Evolutionary conservation across 1,284 basidiomycete species (phyloP).

Genomic region (Gomphus bonarii): DNA sequence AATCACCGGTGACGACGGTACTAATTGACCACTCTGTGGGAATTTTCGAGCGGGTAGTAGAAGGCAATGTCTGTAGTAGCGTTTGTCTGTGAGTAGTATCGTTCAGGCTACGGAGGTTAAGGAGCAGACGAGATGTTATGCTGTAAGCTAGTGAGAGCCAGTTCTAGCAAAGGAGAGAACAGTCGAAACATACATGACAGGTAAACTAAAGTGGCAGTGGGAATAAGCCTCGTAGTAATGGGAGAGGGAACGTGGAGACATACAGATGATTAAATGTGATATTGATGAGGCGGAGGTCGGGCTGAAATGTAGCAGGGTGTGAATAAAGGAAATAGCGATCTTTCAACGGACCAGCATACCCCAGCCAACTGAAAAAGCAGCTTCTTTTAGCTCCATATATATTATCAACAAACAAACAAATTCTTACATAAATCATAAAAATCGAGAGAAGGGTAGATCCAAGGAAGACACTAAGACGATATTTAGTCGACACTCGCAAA

Average conservation of each 20-base stretch:
- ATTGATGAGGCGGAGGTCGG: neutral
- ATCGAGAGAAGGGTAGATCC: neutral
- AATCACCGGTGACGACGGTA: neutral
- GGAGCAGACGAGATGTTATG: slow-evolving; percentile 4
- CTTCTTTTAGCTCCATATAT: neutral
- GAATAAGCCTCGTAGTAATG: neutral
- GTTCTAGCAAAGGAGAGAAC: neutral
- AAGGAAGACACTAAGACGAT: neutral
- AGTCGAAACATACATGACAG: neutral
- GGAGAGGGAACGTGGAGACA: neutral
- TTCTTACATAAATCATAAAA: neutral
- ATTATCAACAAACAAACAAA: neutral
- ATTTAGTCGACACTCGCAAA: neutral
- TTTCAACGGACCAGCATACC: neutral
- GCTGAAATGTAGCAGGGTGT: neutral
- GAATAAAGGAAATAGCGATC: neutral
- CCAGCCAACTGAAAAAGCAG: neutral
- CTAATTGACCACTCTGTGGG: neutral
- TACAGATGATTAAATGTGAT: slow-evolving; percentile 4
- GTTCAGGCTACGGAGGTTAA: neutral
- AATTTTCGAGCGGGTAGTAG: neutral
- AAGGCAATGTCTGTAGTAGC: no score
- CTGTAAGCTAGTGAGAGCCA: neutral
- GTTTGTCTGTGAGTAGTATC: neutral
- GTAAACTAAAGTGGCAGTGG: neutral